Evolutionary conservation across 2,329 filamentous ascomycete genomes (phyloP).

Genomic region (Paraphoma sp.): DNA sequence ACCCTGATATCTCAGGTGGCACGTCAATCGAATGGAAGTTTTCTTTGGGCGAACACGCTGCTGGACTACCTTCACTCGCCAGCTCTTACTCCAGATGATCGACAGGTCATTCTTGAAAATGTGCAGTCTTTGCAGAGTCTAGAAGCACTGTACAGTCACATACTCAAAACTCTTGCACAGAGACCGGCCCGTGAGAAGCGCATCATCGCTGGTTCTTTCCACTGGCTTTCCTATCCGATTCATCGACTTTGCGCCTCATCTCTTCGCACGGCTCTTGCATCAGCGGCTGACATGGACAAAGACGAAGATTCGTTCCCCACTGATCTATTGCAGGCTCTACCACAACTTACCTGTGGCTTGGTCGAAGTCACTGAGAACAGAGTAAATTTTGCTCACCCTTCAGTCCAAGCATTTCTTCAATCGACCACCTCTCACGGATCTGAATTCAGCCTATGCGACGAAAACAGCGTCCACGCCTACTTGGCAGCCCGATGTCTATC

Average conservation of each 20-base stretch:
- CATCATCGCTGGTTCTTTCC: constrained; percentile 28
- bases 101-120: constrained; percentile 23
- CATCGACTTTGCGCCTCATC: constrained; percentile 24
- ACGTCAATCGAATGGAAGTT: constrained; percentile 28
- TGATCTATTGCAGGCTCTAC: constrained; percentile 22
- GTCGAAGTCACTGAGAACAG: constrained; percentile 24
- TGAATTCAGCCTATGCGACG: constrained; percentile 32
- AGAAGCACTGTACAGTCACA: constrained; percentile 27
- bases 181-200: constrained; percentile 25
- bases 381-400: constrained; percentile 31
- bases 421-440: constrained; percentile 20
- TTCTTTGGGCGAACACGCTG: constrained; percentile 36
- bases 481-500: constrained; percentile 37
- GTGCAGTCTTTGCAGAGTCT: constrained; percentile 24
- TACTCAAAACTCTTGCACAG: constrained; percentile 26
- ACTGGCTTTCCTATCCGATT: constrained; percentile 35
- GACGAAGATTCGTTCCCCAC: neutral
- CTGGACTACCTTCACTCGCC: constrained; percentile 33
- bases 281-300: constrained; percentile 8
- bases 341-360: constrained; percentile 33
- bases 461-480: constrained; percentile 32
- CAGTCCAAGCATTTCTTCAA: constrained; percentile 34
- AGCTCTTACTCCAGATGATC: constrained; percentile 32
- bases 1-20: constrained; percentile 23
- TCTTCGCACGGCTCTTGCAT: constrained; percentile 27